Evolutionary conservation across 1,284 basidiomycete genomes (phyloP).

Genomic region (Tranzscheliella williamsii): DNA sequence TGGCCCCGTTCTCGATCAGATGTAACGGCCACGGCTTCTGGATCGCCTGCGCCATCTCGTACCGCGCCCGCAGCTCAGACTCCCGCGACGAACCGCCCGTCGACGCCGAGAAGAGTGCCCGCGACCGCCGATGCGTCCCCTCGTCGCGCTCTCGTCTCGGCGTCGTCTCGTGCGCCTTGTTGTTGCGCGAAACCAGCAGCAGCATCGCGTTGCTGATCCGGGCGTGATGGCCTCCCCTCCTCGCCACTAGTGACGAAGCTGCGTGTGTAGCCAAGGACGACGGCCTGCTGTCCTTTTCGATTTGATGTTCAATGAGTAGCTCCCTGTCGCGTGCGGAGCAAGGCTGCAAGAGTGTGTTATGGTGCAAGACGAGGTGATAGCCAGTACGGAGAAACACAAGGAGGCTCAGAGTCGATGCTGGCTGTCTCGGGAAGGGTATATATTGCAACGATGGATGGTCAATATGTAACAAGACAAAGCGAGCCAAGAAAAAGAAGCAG

Average conservation of each 20-base stretch:
- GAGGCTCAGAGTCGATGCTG: not conserved
- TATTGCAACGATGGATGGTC: not conserved
- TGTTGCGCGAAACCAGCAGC: not conserved
- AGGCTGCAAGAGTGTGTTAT: not conserved
- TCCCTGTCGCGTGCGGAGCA: not conserved
- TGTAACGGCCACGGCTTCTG: conserved; percentile 39
- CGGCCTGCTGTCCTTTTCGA: not conserved
- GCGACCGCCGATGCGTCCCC: no score
- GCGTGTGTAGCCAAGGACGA: not conserved
- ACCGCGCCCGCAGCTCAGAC: conserved; percentile 21
- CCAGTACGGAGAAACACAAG: not conserved
- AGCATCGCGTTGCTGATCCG: not conserved
- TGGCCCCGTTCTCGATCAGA: conserved; percentile 32
- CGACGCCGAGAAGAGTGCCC: not conserved
- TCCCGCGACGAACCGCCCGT: conserved; percentile 1
- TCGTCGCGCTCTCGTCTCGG: not conserved
- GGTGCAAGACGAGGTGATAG: not conserved
- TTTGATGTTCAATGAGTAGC: not conserved
- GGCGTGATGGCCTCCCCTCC: no score
- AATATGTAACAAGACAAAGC: not conserved
- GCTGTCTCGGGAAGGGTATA: no score
- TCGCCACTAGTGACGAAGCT: no score
- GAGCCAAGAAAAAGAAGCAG: not conserved
- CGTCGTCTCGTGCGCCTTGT: not conserved
- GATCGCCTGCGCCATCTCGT: conserved; percentile 39